Percentiles rank a stretch among this genome's conserved stretches.
Conservation (phyloP, 805 yeast species). For the Starmera amethionina region DNA sequence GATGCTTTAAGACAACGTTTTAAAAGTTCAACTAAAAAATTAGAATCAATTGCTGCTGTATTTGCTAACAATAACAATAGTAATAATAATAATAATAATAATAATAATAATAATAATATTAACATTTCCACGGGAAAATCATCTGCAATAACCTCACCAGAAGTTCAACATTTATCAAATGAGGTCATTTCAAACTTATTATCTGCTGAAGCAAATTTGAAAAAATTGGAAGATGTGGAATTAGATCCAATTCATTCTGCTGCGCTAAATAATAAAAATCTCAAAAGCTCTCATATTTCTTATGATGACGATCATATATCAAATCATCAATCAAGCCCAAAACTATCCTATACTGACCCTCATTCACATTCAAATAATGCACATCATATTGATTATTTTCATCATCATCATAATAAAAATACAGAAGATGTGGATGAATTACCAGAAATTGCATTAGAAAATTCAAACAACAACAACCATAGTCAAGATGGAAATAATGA, state of each 20-base stretch:
- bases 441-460: neutral
- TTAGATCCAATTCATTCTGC: slow-evolving; percentile 5
- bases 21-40: slow-evolving; percentile 20
- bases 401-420: neutral
- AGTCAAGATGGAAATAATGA: slow-evolving; percentile 12
- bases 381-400: slow-evolving; percentile 2
- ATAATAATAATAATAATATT: neutral
- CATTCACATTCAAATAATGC: slow-evolving; percentile 9
- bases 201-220: slow-evolving; percentile 16
- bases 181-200: slow-evolving; percentile 12
- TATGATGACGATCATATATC: neutral
- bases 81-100: neutral
- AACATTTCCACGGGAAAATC: neutral
- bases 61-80: neutral
- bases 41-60: slow-evolving; percentile 1
- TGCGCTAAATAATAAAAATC: neutral
- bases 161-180: slow-evolving; percentile 7
- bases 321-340: slow-evolving; percentile 1
- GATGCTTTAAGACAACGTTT: slow-evolving; percentile 53
- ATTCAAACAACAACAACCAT: slow-evolving; percentile 8
- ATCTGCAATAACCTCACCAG: neutral
- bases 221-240: slow-evolving; percentile 16
- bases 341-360: slow-evolving; percentile 1
- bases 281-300: neutral
- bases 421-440: slow-evolving; percentile 1